Base-by-base conservation (phyloP, 2,329 filamentous ascomycete species). In the Pseudocercospora vitis region DNA sequence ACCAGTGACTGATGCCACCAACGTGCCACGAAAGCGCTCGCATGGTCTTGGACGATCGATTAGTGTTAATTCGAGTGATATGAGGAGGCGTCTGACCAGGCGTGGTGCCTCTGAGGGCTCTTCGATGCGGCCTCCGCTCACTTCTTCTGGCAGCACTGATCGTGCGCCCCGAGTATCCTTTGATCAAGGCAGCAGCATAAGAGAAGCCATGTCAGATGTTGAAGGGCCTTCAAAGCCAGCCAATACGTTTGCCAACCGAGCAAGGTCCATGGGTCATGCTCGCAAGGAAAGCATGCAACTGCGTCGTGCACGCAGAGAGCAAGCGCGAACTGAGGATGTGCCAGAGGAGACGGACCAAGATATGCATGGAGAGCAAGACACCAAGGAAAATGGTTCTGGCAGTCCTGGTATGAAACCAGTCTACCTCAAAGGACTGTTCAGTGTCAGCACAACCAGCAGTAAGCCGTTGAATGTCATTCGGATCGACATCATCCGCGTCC, bases 361-460 rank as follows among this genome's bases (percentile, higher is more conserved):
- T 53, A 74, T 89, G 21, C 82, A 80, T 14, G 76, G 75, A n/a
- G 75, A 75, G 32, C 74, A 76, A 1, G 78, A 80, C 53, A 76
- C 73, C 21, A 68, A 78, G 14, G 78, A 80, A 33, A 64, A 68
- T 19, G 71, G 74, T 19, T 64, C 74, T 47, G 80, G 83, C 57
- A 84, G 82, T 62, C 54, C 87, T 62, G 82, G 92, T 56, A 86
- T 92, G 49, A 96, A 96, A 70, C 94, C 94, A 0, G 94, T 97
- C 2, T 97, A 88, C 70, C 81, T 99, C 53, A 99, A 97, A 73
- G 94, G 94, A 3, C 79, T 99, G 14, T 97, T 99, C 75, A 97
- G 92, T 65, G 94, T 97, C 50, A 95, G 90, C 3, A 99, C 94
- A 0, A 99, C 94, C 5, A 96, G 91, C 53, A 94, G 86, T 67